Percentiles rank a stretch among this genome's conserved stretches.
These are phyloP conservation scores for Blastobotrys elegans DNA, from an alignment of 1,139 yeast genomes.

Conservation along the genomic window DNA sequence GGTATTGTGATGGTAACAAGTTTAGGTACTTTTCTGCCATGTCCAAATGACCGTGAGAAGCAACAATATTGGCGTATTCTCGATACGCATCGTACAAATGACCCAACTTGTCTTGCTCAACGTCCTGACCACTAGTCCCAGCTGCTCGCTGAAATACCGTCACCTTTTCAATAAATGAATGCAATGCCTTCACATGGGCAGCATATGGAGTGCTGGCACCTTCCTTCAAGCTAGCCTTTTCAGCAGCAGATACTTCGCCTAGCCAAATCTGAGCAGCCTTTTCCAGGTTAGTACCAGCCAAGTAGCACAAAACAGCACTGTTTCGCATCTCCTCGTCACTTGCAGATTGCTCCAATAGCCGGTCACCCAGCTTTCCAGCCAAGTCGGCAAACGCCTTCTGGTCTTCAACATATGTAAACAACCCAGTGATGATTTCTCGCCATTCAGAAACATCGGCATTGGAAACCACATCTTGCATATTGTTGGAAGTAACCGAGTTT, in stretches of 20 bases:
- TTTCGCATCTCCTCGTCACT: slow-evolving; percentile 45
- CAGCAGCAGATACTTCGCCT: slow-evolving; percentile 60
- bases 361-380: slow-evolving; percentile 70
- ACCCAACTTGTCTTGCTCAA: slow-evolving; percentile 39
- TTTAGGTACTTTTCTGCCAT: slow-evolving; percentile 68
- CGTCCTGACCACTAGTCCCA: slow-evolving; percentile 34
- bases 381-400: slow-evolving; percentile 44
- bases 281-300: slow-evolving; percentile 78
- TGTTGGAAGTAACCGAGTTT: slow-evolving; percentile 55
- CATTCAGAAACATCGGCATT: slow-evolving; percentile 77
- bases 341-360: slow-evolving; percentile 40
- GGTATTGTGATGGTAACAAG: slow-evolving; percentile 62
- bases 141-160: slow-evolving; percentile 58
- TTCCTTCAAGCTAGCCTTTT: slow-evolving; percentile 45
- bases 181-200: slow-evolving; percentile 79
- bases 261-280: slow-evolving; percentile 82
- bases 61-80: slow-evolving; percentile 77
- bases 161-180: slow-evolving; percentile 77
- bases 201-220: slow-evolving; percentile 61
- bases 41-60: slow-evolving; percentile 79
- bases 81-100: slow-evolving; percentile 54
- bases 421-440: slow-evolving; percentile 73
- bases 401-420: slow-evolving; percentile 52
- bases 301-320: slow-evolving; percentile 70
- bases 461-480: slow-evolving; percentile 67